Evolutionary conservation across 306 rosid species (phyloP).

Genomic region (Cyamopsis tetragonoloba): DNA sequence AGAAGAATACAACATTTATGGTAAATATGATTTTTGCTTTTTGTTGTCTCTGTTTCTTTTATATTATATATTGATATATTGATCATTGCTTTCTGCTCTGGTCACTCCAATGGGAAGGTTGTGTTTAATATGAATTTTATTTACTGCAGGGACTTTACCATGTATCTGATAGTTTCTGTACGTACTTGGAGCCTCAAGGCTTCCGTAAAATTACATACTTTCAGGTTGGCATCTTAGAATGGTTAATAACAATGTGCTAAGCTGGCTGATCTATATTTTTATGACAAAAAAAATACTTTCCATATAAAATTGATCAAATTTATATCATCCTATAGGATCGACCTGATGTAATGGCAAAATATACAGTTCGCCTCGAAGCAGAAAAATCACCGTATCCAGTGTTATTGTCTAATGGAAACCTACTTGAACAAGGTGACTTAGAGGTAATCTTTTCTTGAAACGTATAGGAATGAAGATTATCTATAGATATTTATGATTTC

Average conservation of each 20-base stretch:
- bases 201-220: constrained; percentile 90
- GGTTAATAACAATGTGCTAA: neutral
- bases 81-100: neutral
- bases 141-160: constrained; percentile 79
- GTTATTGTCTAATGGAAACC: constrained; percentile 91
- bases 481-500: constrained; percentile 11
- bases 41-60: neutral
- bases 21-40: constrained; percentile 32
- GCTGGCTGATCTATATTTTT: constrained; percentile 5
- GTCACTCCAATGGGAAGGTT: neutral
- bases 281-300: constrained; percentile 14
- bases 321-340: constrained; percentile 68
- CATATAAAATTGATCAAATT: constrained; percentile 28
- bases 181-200: constrained; percentile 99
- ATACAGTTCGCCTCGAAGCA: constrained; percentile 76
- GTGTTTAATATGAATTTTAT: constrained; percentile 26
- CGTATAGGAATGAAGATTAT: neutral
- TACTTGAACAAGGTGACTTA: constrained; percentile 71
- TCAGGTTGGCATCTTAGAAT: constrained; percentile 56
- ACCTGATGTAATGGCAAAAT: constrained; percentile 97
- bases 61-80: too few species aligned
- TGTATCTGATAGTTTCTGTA: constrained; percentile 92
- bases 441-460: constrained; percentile 54
- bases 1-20: constrained; percentile 89
- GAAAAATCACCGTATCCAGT: constrained; percentile 89